Evolutionary conservation across 768 basidiomycete species (phyloP).

Genomic region (Inosperma sp.): DNA sequence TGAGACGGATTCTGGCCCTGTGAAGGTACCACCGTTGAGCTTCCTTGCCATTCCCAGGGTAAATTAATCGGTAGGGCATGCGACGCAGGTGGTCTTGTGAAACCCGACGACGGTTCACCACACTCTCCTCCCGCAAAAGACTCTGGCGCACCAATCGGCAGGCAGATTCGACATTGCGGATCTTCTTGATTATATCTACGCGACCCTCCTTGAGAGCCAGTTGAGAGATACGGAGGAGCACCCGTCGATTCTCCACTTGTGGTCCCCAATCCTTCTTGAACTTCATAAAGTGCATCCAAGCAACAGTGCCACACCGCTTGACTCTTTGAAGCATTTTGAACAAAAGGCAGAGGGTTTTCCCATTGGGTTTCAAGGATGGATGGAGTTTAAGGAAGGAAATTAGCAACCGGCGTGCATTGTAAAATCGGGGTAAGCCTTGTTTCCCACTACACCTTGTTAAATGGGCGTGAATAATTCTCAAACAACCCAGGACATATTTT

Average conservation of each 20-base stretch:
- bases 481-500: slow-evolving; percentile 32
- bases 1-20: neutral
- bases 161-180: slow-evolving; percentile 8
- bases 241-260: slow-evolving; percentile 49
- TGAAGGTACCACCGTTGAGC: slow-evolving; percentile 9
- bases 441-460: slow-evolving; percentile 32
- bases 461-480: slow-evolving; percentile 55
- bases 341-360: slow-evolving; percentile 56
- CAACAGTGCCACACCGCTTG: slow-evolving; percentile 52
- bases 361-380: slow-evolving; percentile 48
- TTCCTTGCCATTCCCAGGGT: slow-evolving; percentile 31
- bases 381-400: slow-evolving; percentile 42
- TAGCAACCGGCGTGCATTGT: slow-evolving; percentile 41
- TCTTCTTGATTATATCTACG: slow-evolving; percentile 41
- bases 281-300: slow-evolving; percentile 37
- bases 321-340: slow-evolving; percentile 47
- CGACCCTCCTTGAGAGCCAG: slow-evolving; percentile 66
- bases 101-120: slow-evolving; percentile 15
- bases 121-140: slow-evolving; percentile 14
- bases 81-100: slow-evolving; percentile 10
- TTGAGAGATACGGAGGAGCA: slow-evolving; percentile 53
- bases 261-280: slow-evolving; percentile 57
- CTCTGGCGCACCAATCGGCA: slow-evolving; percentile 8
- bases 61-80: slow-evolving; percentile 26
- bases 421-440: slow-evolving; percentile 41